These are phyloP conservation scores for Vanrija sp. DNA, from an alignment of 1,284 basidiomycete species.

Conservation along the genomic window DNA sequence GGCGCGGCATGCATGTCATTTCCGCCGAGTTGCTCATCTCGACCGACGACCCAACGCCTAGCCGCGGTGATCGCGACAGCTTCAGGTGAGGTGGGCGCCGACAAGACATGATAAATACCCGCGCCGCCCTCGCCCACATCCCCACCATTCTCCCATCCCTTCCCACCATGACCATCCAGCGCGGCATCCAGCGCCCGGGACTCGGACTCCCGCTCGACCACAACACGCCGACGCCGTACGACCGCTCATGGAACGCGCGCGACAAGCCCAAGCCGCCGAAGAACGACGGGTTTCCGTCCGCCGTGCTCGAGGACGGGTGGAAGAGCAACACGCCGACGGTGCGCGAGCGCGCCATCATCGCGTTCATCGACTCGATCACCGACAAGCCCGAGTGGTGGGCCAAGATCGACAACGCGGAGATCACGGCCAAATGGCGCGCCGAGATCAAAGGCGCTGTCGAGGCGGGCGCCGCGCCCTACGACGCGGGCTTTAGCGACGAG, in stretches of 20 bases:
- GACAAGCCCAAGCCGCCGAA: not conserved
- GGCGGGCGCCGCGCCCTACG: not conserved
- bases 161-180: not conserved
- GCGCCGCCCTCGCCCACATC: no score
- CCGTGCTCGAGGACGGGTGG: not conserved
- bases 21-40: no score
- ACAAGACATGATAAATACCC: no score
- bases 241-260: not conserved
- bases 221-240: not conserved
- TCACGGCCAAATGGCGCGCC: constrained; percentile 4
- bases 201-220: not conserved
- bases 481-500: not conserved
- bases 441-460: not conserved
- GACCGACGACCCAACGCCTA: no score
- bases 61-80: no score
- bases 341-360: constrained; percentile 1
- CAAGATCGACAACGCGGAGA: not conserved
- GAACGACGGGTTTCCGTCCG: not conserved
- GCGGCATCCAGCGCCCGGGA: not conserved
- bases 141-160: no score
- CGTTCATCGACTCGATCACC: constrained; percentile 1
- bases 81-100: no score
- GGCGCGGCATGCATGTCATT: no score
- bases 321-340: not conserved
- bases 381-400: constrained; percentile 4